Conservation (phyloP, 495 filamentous ascomycete species). For the Penicillium pancosmium region DNA sequence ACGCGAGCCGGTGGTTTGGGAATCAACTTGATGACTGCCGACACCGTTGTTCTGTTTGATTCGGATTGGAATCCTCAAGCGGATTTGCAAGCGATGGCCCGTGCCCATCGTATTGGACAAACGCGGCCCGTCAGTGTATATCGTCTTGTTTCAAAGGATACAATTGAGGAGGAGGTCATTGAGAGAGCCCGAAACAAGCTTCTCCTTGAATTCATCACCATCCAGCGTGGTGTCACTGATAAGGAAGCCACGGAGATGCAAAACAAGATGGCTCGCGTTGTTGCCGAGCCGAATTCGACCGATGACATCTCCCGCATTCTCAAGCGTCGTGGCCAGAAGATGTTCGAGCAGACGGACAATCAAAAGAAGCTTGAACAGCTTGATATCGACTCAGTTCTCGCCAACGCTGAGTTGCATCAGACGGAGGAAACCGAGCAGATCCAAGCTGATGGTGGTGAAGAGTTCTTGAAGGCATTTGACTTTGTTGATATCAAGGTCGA, state of each 20-base stretch:
- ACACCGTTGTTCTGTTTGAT: slow-evolving; percentile 97
- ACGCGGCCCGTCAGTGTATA: slow-evolving; percentile 95
- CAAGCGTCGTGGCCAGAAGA: slow-evolving; percentile 89
- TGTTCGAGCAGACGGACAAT: slow-evolving; percentile 96
- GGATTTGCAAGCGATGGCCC: slow-evolving; percentile 97
- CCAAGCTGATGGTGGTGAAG: slow-evolving; percentile 87
- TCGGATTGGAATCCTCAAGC: slow-evolving; percentile 99
- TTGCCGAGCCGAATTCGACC: slow-evolving; percentile 76
- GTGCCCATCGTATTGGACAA: slow-evolving; percentile 96
- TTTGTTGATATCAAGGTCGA: slow-evolving; percentile 95
- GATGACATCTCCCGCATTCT: slow-evolving; percentile 93
- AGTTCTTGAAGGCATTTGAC: slow-evolving; percentile 86
- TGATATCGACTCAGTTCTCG: slow-evolving; percentile 96
- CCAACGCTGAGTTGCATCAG: slow-evolving; percentile 92
- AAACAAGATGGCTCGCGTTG: slow-evolving; percentile 63
- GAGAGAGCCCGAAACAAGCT: slow-evolving; percentile 96
- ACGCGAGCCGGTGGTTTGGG: slow-evolving; percentile 95
- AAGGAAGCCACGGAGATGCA: slow-evolving; percentile 73
- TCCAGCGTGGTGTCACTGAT: slow-evolving; percentile 94
- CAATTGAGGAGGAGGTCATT: slow-evolving; percentile 96
- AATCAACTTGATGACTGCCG: slow-evolving; percentile 98
- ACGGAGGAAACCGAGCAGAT: slow-evolving; percentile 89
- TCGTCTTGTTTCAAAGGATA: slow-evolving; percentile 93
- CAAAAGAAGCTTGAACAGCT: slow-evolving; percentile 95
- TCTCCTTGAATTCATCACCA: slow-evolving; percentile 97